These are phyloP conservation scores for Orychophragmus violaceus DNA, from an alignment of 345 rosid species.

Conservation along the genomic window DNA sequence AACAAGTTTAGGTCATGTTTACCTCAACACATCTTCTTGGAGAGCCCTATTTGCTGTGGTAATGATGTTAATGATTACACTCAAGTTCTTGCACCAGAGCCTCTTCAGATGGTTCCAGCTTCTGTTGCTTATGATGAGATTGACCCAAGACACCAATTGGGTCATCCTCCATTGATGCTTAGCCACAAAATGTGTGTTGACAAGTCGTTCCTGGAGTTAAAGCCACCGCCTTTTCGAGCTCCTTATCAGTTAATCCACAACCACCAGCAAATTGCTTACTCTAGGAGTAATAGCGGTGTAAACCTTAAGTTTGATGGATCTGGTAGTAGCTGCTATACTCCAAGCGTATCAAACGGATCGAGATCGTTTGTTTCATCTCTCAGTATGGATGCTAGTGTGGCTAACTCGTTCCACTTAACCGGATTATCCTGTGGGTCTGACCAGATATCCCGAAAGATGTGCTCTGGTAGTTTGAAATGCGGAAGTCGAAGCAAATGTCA, in stretches of 20 bases:
- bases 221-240: slow-evolving; percentile 41
- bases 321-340: slow-evolving; percentile 40
- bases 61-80: slow-evolving; percentile 10
- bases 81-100: slow-evolving; percentile 55
- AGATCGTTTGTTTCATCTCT: slow-evolving; percentile 62
- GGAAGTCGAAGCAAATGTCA: slow-evolving; percentile 56
- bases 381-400: slow-evolving; percentile 56
- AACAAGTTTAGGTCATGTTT: slow-evolving; percentile 46
- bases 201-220: slow-evolving; percentile 40
- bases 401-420: slow-evolving; percentile 48
- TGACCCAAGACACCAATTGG: slow-evolving; percentile 25
- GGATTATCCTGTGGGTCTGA: slow-evolving; percentile 49
- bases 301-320: slow-evolving; percentile 62
- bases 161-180: slow-evolving; percentile 17
- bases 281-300: slow-evolving; percentile 46
- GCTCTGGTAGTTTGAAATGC: slow-evolving; percentile 56
- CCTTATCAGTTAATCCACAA: slow-evolving; percentile 43
- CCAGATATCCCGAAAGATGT: slow-evolving; percentile 46
- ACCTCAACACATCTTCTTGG: slow-evolving; percentile 57
- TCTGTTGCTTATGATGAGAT: slow-evolving; percentile 21
- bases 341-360: slow-evolving; percentile 50
- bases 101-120: slow-evolving; percentile 52
- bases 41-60: slow-evolving; percentile 37
- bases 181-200: slow-evolving; percentile 35
- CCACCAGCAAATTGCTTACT: slow-evolving; percentile 43